Percentiles rank a stretch among this genome's conserved stretches.
Conservation (phyloP, 164 flowering plant genomes). For the Umbilicus rupestris region DNA sequence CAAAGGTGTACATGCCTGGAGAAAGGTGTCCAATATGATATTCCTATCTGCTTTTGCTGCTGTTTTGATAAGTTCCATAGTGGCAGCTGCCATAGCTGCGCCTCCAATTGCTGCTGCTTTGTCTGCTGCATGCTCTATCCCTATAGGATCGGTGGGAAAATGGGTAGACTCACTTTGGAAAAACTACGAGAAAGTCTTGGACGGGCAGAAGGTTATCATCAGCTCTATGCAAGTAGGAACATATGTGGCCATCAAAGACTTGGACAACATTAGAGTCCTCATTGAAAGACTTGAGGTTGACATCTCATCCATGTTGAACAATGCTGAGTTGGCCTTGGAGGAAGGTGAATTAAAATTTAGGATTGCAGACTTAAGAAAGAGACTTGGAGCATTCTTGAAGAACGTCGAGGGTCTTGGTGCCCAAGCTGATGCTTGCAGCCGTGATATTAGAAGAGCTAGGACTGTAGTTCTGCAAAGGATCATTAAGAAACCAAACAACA, state of each 20-base stretch:
- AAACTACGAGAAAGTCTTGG: slow-evolving; percentile 2
- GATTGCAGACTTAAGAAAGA: not conserved
- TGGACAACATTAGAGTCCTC: not conserved
- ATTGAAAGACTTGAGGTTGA: not conserved
- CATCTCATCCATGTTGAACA: not conserved
- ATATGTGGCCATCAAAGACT: slow-evolving; percentile 4
- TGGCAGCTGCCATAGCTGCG: slow-evolving; percentile 6
- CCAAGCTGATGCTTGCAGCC: slow-evolving; percentile 1
- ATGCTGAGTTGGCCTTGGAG: slow-evolving; percentile 1
- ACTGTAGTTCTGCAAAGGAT: slow-evolving; percentile 1
- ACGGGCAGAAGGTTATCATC: slow-evolving; percentile 4
- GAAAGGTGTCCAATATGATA: not conserved
- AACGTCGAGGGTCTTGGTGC: not conserved
- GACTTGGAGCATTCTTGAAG: not conserved
- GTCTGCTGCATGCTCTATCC: not conserved
- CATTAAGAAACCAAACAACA: slow-evolving; percentile 1
- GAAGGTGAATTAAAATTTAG: not conserved
- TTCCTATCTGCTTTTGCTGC: slow-evolving; percentile 1
- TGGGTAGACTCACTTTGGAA: not conserved
- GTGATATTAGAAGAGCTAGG: slow-evolving; percentile 6
- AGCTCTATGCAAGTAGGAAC: not conserved
- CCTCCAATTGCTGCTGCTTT: slow-evolving; percentile 3
- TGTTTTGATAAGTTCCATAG: not conserved
- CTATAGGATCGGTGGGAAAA: not conserved
- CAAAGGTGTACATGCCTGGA: not conserved